Base-by-base conservation (phyloP, 2,329 filamentous ascomycete species). In the Scolecobasidium constrictum region DNA sequence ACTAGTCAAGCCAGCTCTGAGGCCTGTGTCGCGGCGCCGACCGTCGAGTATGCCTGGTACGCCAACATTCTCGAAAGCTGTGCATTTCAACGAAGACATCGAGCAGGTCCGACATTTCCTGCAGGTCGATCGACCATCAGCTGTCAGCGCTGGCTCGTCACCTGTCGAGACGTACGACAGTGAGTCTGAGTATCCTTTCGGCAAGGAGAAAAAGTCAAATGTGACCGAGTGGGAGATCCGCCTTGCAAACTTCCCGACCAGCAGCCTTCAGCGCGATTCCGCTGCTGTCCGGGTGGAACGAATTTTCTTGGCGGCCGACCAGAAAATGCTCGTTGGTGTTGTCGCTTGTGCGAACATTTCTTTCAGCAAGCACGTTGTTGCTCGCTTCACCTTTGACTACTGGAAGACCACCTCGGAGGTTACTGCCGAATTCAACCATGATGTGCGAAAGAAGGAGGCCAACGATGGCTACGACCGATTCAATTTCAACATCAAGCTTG, bases 391-490 rank as follows among this genome's bases (percentile, higher is more conserved):
- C 0, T 74, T 95, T 37, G 92, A 98, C 61, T 92, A 94, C 65
- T 98, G 92, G 92, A 94, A 94, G 72, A 98, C 92, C 0, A 93
- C 88, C 0, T 98, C 92, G 1, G 92, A 98, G 59, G 83, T 96
- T 2, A 73, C 74, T 28, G 90, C 86, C n/a, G 87, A 95, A 54
- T 98, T 77, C 66, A 81, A 80, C 58, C 77, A 84, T 48, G 84
- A 92, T 63, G 75, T 90, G 36, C 77, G 78, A 35, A 77, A 77
- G 20, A 76, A 76, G 51, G 76, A 82, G 34, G 68, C 67, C 3
- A 66, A 75, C 17, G 72, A 82, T 52, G 78, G 81, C 38, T 81
- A 82, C 52, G 92, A 98, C 60, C 78, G 86, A 31, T 98, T 98
- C 67, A 85, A 81, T 56, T 98, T 98, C 64, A 86, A 78, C 61